These are phyloP conservation scores for Rhizopogon vesiculosus DNA, from an alignment of 768 basidiomycete genomes.

Conservation along the genomic window DNA sequence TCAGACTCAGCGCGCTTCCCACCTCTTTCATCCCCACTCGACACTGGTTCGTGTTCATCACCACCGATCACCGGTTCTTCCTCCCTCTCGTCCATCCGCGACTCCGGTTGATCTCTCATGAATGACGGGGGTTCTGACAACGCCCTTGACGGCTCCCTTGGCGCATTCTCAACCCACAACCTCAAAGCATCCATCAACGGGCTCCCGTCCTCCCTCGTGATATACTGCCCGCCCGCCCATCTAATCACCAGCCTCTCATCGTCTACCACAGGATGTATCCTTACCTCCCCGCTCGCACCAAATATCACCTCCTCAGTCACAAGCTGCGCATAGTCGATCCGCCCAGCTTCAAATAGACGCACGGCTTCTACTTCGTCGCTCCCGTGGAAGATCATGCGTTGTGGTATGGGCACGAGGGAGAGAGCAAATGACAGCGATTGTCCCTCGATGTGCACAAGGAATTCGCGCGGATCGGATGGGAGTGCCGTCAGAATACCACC, in stretches of 20 bases:
- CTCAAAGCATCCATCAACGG: conserved; percentile 72
- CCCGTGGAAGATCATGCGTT: conserved; percentile 22
- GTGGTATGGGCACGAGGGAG: conserved; percentile 45
- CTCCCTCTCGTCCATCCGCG: conserved; percentile 15
- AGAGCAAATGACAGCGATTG: conserved; percentile 66
- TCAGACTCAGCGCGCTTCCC: conserved; percentile 34
- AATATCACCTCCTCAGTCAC: conserved; percentile 46
- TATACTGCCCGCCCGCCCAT: conserved; percentile 71
- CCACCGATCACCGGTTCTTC: conserved; percentile 19
- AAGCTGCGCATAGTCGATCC: conserved; percentile 62
- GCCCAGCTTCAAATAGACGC: conserved; percentile 51
- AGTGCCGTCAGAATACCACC: conserved; percentile 57
- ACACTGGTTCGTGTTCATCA: conserved; percentile 18
- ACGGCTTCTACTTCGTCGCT: conserved; percentile 51
- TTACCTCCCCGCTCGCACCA: not conserved
- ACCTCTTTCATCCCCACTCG: conserved; percentile 17
- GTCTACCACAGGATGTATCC: conserved; percentile 37
- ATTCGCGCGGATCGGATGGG: conserved; percentile 54
- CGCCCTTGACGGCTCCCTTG: conserved; percentile 6
- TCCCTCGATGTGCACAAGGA: conserved; percentile 61
- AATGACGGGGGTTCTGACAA: conserved; percentile 3
- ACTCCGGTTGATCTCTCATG: conserved; percentile 24
- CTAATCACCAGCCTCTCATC: conserved; percentile 68
- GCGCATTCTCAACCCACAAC: conserved; percentile 39
- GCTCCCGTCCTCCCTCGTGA: conserved; percentile 70